Conservation (phyloP, 1,284 basidiomycete genomes). For the Cutaneotrichosporon spelunceum region DNA sequence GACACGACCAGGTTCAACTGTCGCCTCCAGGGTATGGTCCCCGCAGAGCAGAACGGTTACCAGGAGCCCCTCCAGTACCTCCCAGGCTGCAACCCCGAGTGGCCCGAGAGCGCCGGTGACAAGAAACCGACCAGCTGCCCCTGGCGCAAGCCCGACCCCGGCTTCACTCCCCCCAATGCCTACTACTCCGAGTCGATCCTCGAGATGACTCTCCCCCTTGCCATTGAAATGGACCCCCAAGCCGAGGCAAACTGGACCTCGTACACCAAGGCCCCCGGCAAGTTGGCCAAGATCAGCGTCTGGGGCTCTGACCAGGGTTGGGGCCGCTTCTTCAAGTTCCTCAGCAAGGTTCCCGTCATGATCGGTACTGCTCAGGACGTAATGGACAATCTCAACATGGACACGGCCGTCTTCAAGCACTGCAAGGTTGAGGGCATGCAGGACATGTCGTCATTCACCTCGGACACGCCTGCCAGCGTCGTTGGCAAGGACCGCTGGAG, state of each 20-base stretch:
- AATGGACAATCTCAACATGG: conserved; percentile 4
- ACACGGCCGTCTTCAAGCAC: background rate
- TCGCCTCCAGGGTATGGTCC: conserved; percentile 17
- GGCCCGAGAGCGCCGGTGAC: conserved; percentile 12
- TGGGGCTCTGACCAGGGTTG: background rate
- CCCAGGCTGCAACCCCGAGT: conserved; percentile 20
- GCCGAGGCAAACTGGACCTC: background rate
- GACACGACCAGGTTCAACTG: conserved; percentile 3
- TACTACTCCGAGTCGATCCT: background rate
- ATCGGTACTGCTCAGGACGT: conserved; percentile 7
- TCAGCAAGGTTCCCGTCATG: background rate
- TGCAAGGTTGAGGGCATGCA: background rate
- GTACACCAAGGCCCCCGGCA: background rate
- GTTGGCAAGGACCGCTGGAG: background rate
- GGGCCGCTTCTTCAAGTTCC: conserved; percentile 1
- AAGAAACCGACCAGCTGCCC: conserved; percentile 16
- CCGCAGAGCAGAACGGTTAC: conserved; percentile 19
- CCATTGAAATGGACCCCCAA: background rate
- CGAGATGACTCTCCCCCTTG: background rate
- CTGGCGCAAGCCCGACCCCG: conserved; percentile 10
- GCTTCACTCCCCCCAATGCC: conserved; percentile 11
- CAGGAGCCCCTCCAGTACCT: conserved; percentile 13
- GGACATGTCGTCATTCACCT: background rate
- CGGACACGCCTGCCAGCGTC: background rate
- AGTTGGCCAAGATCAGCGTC: background rate